Evolutionary conservation across 345 rosid species (phyloP).

Genomic region (Passiflora organensis): DNA sequence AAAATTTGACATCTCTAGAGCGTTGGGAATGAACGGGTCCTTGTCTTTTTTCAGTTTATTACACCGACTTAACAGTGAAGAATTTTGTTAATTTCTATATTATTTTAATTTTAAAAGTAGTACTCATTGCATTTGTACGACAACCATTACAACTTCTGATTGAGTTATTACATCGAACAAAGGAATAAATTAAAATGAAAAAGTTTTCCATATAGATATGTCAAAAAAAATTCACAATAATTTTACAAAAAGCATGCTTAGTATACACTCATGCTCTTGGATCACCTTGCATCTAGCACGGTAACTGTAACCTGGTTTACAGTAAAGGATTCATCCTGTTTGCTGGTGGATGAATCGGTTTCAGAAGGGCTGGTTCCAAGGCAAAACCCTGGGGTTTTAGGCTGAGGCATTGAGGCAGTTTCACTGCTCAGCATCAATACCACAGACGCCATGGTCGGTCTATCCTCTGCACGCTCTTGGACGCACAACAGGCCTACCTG

Average conservation of each 20-base stretch:
- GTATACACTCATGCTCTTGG: constrained; percentile 12
- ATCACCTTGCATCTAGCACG: constrained; percentile 55
- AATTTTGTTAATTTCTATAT: too few relatives aligned
- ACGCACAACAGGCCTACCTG: constrained; percentile 82
- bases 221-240: background rate
- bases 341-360: constrained; percentile 56
- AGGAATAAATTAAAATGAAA: too few relatives aligned
- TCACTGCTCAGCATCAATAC: constrained; percentile 69
- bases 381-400: constrained; percentile 64
- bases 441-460: constrained; percentile 62
- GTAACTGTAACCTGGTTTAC: constrained; percentile 79
- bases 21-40: too few relatives aligned
- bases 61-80: too few relatives aligned
- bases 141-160: too few relatives aligned
- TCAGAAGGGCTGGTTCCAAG: constrained; percentile 43
- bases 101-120: too few relatives aligned
- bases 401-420: constrained; percentile 48
- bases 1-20: too few relatives aligned
- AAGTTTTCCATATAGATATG: too few relatives aligned
- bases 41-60: too few relatives aligned
- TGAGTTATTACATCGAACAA: too few relatives aligned
- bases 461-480: constrained; percentile 63
- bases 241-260: background rate
- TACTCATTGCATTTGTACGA: too few relatives aligned
- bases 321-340: constrained; percentile 44